phyloP scores from a whole-genome alignment of 139 green algal genomes.

The Chlorella vulgaris region DNA sequence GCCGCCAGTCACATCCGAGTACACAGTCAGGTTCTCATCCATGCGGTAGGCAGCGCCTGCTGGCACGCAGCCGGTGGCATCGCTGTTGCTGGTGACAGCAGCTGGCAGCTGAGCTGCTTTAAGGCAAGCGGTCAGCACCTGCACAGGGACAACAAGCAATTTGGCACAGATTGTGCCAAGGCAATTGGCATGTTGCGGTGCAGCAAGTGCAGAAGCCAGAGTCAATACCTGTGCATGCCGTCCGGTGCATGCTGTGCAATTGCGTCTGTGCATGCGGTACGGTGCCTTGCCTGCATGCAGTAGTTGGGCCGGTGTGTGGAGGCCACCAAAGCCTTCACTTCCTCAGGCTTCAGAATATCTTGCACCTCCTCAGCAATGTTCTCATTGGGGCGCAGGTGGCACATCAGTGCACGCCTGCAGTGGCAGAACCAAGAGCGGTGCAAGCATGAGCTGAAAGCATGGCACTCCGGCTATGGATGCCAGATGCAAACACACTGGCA shows the following conservation, averaged over 20 bases:
- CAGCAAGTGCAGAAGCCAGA: too few species aligned
- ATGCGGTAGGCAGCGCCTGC: conserved; percentile 40
- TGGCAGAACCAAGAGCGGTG: too few species aligned
- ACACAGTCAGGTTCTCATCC: conserved; percentile 70
- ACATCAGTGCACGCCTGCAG: conserved; percentile 19
- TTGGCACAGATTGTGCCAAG: too few species aligned
- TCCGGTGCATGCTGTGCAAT: not conserved
- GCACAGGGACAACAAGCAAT: not conserved
- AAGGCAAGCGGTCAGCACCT: conserved; percentile 21
- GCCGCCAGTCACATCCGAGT: conserved; percentile 62
- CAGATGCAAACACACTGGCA: not conserved
- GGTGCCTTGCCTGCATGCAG: conserved; percentile 31
- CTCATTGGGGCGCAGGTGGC: conserved; percentile 17
- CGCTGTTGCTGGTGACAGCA: conserved; percentile 12
- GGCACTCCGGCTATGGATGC: too few species aligned
- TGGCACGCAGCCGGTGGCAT: not conserved
- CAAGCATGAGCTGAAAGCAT: too few species aligned
- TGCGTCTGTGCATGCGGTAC: not conserved
- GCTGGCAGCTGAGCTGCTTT: conserved; percentile 24
- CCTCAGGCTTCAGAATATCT: conserved; percentile 29
- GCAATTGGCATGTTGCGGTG: not conserved
- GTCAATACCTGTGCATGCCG: not conserved
- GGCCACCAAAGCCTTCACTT: conserved; percentile 35
- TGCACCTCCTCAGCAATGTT: conserved; percentile 20
- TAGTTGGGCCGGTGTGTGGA: conserved; percentile 44